A percentile compares a stretch with the other conserved stretches of the same genome.
phyloP scores from a whole-genome alignment of 116 monocot genomes.

The Iris pallida region DNA sequence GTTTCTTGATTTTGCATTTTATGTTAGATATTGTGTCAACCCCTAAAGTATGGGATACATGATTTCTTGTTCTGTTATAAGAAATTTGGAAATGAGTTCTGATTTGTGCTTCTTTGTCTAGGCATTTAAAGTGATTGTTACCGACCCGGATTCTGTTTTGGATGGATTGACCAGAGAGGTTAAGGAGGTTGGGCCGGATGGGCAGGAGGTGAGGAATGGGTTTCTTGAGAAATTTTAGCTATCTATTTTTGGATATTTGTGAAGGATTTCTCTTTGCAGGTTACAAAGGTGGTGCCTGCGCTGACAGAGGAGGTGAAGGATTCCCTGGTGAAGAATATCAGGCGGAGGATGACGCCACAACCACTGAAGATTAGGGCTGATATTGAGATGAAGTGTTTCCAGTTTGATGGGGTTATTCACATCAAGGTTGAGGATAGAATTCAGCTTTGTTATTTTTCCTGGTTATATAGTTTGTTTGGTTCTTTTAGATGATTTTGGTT shows the following conservation, averaged over 20 bases:
- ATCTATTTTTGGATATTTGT: background rate
- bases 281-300: slow-evolving; percentile 71
- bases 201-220: slow-evolving; percentile 49
- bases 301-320: slow-evolving; percentile 83
- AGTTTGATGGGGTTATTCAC: slow-evolving; percentile 97
- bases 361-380: slow-evolving; percentile 93
- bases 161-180: slow-evolving; percentile 66
- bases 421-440: slow-evolving; percentile 55
- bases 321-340: slow-evolving; percentile 77
- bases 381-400: slow-evolving; percentile 94
- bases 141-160: slow-evolving; percentile 76
- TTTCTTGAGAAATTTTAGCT: background rate
- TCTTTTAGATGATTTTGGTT: background rate
- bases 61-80: too few species aligned
- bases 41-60: too few species aligned
- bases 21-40: too few species aligned
- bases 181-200: slow-evolving; percentile 83
- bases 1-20: too few species aligned
- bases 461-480: background rate
- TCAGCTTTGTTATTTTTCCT: background rate
- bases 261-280: slow-evolving; percentile 21
- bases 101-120: slow-evolving; percentile 10
- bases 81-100: background rate
- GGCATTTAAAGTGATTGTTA: slow-evolving; percentile 82
- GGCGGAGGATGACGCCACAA: slow-evolving; percentile 97